Evolutionary conservation across 78 protist species (phyloP).

Genomic region (Guillardia theta): DNA sequence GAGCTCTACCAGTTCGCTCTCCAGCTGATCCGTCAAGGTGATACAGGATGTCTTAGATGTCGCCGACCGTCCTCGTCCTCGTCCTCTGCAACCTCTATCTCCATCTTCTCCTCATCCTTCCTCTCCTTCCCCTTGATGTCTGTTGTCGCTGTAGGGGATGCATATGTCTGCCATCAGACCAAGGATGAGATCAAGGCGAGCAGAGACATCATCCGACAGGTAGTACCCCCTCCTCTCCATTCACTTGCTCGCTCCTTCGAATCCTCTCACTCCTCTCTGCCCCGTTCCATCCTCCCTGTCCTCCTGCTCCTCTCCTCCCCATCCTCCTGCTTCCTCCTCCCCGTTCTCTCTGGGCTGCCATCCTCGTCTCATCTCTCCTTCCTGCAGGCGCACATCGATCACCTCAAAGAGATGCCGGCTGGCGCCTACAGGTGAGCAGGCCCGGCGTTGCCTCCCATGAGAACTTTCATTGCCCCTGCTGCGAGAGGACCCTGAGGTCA

Average conservation of each 20-base stretch:
- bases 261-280: not conserved
- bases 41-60: too few relatives aligned
- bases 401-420: not conserved
- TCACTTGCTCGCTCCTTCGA: not conserved
- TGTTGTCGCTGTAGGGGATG: conserved; percentile 36
- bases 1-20: conserved; percentile 90
- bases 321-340: not conserved
- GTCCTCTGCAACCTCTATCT: too few relatives aligned
- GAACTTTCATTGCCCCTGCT: not conserved
- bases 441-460: not conserved
- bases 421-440: not conserved
- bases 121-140: too few relatives aligned
- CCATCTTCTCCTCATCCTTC: too few relatives aligned
- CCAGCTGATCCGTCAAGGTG: conserved; percentile 82
- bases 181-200: conserved; percentile 2
- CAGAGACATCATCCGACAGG: not conserved
- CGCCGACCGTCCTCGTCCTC: too few relatives aligned
- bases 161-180: conserved; percentile 91
- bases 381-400: conserved; percentile 30
- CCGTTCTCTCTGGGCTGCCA: too few relatives aligned
- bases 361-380: too few relatives aligned
- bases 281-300: not conserved
- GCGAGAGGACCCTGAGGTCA: too few relatives aligned
- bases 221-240: not conserved
- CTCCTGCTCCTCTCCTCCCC: not conserved